A percentile compares a stretch with the other conserved stretches of the same genome.
phyloP scores from a whole-genome alignment of 306 rosid genomes.

The Lupinus albus region DNA sequence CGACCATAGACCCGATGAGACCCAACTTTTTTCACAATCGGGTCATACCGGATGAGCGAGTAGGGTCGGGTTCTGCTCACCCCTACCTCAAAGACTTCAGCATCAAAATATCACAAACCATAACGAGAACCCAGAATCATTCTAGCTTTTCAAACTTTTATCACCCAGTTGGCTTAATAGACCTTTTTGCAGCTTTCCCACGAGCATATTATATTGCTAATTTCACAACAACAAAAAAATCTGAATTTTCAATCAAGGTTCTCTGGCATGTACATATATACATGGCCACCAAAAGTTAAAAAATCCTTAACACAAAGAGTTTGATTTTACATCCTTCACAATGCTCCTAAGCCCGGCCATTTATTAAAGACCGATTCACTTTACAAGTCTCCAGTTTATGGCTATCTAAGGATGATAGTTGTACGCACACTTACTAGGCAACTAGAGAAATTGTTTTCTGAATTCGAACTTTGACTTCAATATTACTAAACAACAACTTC shows the following conservation, averaged over 20 bases:
- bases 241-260: slow-evolving; percentile 35
- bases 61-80: no score
- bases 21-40: no score
- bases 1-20: no score
- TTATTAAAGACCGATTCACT: no score
- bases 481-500: no score
- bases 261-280: slow-evolving; percentile 49
- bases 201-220: slow-evolving; percentile 44
- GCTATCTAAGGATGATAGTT: no score
- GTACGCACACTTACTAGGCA: no score
- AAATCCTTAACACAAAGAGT: slow-evolving; percentile 37
- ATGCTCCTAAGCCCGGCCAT: slow-evolving; percentile 28
- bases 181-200: slow-evolving; percentile 66
- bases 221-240: slow-evolving; percentile 49
- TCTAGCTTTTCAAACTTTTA: slow-evolving; percentile 68
- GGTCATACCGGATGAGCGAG: no score
- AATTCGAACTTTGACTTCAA: no score
- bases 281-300: slow-evolving; percentile 59
- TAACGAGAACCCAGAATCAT: slow-evolving; percentile 62
- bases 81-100: no score
- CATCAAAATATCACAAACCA: slow-evolving; percentile 64
- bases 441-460: no score
- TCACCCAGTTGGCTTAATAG: slow-evolving; percentile 41
- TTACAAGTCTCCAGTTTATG: no score
- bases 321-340: background rate